Evolutionary conservation across 495 filamentous ascomycete genomes (phyloP), one percentile per base, ranked within the genome.

Genomic region (Zalerion maritima): DNA sequence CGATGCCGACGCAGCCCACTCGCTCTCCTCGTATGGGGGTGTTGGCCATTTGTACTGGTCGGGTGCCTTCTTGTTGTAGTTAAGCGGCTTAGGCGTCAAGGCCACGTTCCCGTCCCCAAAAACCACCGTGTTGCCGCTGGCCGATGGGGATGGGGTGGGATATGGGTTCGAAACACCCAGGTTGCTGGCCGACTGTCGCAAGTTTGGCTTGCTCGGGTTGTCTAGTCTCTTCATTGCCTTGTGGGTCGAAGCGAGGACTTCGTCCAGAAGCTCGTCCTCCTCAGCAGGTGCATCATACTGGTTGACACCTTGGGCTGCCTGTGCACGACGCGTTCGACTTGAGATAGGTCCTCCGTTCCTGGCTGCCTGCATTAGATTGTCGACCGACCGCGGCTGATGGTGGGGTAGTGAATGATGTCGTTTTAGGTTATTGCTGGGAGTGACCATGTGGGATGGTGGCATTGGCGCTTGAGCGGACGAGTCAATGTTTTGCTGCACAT

Each of bases 221-320:
- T 69, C 59, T 20, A 69, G 46, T 26, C 50, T 52, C 34, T 62
- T 65, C 52, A 65, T 63, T 1, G 55, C 67, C 10, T 49, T 42
- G 12, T 58, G 58, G 3, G 64, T 62, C 20, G 58, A 58, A 42
- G 59, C 41, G 42, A 69, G 36, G 32, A 59, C 87, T 52, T 96
- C 89, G 43, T 93, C 84, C 7, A 94, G 61, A 8, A 97, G 69
- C 52, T 99, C 89, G 37, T 96, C 89, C 43, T 96, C 84, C 52
- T 99, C 89, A 45, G 94, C 84, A 1, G 91, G 82, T 3, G 84
- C 91, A 52, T 96, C 91, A 46, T 94, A 92, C 42, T 87, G 79
- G 9, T 73, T 75, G 35, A 83, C 71, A 14, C 73, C 73, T 18
- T 82, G 75, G 35, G 73, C 64, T 35, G 84, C 79, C 43, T 87